Conservation (phyloP, 257 asterid species). For the Solanum medicagineum region DNA sequence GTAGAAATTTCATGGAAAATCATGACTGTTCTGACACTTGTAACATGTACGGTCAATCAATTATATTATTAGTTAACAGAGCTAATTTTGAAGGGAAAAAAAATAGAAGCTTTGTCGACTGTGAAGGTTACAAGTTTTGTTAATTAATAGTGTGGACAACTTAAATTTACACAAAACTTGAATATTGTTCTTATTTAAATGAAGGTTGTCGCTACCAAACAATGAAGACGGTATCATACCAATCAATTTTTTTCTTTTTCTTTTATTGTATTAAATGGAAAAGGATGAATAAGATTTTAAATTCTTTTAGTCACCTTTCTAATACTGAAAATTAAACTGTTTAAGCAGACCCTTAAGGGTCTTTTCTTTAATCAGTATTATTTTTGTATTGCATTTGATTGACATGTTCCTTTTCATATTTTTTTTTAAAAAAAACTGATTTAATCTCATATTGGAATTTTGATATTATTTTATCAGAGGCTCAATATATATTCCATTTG, state of each 20-base stretch:
- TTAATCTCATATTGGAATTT: neutral
- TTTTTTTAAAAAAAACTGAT: neutral
- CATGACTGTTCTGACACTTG: neutral
- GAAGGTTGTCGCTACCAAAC: neutral
- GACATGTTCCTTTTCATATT: neutral
- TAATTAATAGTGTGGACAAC: neutral
- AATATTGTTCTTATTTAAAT: neutral
- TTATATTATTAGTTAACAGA: neutral
- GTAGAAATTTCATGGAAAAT: neutral
- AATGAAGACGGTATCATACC: neutral
- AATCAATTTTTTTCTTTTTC: neutral
- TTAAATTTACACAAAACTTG: neutral
- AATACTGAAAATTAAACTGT: neutral
- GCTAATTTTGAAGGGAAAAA: neutral
- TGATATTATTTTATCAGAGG: neutral
- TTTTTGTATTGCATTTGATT: neutral
- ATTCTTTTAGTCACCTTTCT: neutral
- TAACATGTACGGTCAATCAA: neutral
- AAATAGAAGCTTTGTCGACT: neutral
- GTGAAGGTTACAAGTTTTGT: neutral
- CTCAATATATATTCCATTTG: neutral
- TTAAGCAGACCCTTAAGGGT: neutral
- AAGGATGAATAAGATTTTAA: neutral
- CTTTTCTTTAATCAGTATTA: neutral
- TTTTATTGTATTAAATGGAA: neutral